These are phyloP conservation scores for Phaffomyces opuntiae DNA, from an alignment of 805 yeast species.

Conservation along the genomic window DNA sequence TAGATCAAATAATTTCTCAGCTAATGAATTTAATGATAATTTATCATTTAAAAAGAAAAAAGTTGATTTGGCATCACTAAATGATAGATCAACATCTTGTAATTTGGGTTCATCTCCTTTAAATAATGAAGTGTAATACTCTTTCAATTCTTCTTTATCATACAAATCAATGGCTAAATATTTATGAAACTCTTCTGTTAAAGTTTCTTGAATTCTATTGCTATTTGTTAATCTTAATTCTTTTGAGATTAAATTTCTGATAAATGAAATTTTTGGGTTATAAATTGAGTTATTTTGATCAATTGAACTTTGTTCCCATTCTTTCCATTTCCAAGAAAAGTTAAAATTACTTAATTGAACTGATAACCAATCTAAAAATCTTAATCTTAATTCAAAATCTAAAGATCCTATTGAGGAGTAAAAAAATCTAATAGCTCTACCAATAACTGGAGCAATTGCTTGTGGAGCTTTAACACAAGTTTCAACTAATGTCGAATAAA, in stretches of 20 bases:
- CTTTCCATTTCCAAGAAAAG: constrained; percentile 97
- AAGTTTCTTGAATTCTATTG: constrained; percentile 60
- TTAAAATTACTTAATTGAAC: constrained; percentile 90
- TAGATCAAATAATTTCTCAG: constrained; percentile 31
- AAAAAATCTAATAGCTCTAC: constrained; percentile 81
- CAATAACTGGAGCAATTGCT: constrained; percentile 90
- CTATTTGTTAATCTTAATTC: constrained; percentile 80
- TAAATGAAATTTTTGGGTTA: constrained; percentile 70
- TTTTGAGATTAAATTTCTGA: constrained; percentile 72
- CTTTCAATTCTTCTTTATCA: constrained; percentile 26
- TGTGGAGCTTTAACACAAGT: constrained; percentile 77
- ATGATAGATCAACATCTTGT: constrained; percentile 10
- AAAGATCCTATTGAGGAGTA: constrained; percentile 58
- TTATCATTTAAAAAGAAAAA: constrained; percentile 32
- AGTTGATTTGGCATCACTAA: constrained; percentile 24
- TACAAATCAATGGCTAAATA: constrained; percentile 40
- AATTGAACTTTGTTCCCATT: constrained; percentile 69
- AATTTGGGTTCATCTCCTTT: constrained; percentile 20
- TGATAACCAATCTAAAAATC: constrained; percentile 86
- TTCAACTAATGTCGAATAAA: constrained; percentile 76
- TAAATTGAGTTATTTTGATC: constrained; percentile 37
- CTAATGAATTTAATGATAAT: constrained; percentile 29
- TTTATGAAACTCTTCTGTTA: constrained; percentile 50
- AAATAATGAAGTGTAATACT: constrained; percentile 31
- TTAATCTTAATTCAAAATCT: constrained; percentile 68